Percentiles rank a stretch among this genome's conserved stretches.
phyloP scores from a whole-genome alignment of 2,329 filamentous ascomycete genomes.

The Calcarisporium arbuscula region DNA sequence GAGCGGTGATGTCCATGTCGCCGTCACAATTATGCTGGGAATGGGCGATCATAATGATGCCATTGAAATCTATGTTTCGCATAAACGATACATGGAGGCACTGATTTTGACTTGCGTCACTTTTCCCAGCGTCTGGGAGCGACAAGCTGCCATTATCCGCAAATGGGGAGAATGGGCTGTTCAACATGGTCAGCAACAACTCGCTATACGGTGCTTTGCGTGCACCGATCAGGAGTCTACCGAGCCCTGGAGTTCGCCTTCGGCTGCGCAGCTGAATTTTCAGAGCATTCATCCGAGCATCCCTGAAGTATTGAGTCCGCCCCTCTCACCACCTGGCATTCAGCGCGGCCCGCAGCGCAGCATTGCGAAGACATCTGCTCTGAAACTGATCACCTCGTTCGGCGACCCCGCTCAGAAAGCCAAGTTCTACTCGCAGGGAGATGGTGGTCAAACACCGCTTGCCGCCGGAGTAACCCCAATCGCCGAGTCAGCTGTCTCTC shows the following conservation, averaged over 20 bases:
- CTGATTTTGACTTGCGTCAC: constrained; percentile 79
- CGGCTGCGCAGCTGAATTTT: constrained; percentile 57
- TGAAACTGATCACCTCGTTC: constrained; percentile 91
- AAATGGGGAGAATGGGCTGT: constrained; percentile 95
- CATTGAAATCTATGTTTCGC: constrained; percentile 91
- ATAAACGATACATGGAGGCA: constrained; percentile 87
- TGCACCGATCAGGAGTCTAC: constrained; percentile 81
- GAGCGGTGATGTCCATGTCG: constrained; percentile 83
- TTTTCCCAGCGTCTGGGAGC: constrained; percentile 82
- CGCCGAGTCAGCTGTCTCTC: constrained; percentile 61
- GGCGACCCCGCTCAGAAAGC: constrained; percentile 56
- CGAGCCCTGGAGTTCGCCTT: constrained; percentile 83
- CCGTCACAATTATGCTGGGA: constrained; percentile 86
- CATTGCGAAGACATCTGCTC: constrained; percentile 72
- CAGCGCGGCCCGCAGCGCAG: constrained; percentile 53
- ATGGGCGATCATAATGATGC: constrained; percentile 91
- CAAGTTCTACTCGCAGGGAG: constrained; percentile 53
- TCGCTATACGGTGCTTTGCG: constrained; percentile 89
- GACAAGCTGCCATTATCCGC: constrained; percentile 78
- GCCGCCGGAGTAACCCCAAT: constrained; percentile 85
- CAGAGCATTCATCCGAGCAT: constrained; percentile 48
- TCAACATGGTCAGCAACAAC: constrained; percentile 76
- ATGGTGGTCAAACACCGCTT: constrained; percentile 65
- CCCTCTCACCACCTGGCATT: constrained; percentile 65
- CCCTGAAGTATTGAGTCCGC: constrained; percentile 59